Evolutionary conservation across 495 filamentous ascomycete genomes (phyloP).

Genomic region (Parmelia sp.): DNA sequence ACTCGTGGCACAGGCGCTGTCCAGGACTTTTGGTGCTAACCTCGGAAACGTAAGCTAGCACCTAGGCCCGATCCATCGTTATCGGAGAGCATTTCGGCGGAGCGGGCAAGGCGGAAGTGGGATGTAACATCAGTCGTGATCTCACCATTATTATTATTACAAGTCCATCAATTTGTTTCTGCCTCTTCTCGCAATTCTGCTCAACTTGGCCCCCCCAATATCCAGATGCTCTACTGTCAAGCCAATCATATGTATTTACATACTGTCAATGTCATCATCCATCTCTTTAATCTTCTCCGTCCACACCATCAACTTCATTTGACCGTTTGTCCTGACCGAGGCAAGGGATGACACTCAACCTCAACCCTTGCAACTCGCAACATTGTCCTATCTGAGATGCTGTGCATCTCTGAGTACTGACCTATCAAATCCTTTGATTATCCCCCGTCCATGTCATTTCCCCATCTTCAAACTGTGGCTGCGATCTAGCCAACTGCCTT

Average conservation of each 20-base stretch:
- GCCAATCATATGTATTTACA: background rate
- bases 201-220: too few relatives aligned
- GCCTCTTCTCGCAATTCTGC: too few relatives aligned
- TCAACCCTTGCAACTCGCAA: background rate
- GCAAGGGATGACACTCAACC: too few relatives aligned
- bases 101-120: too few relatives aligned
- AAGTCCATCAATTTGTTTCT: too few relatives aligned
- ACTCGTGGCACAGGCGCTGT: too few relatives aligned
- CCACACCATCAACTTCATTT: background rate
- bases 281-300: too few relatives aligned
- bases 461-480: slow-evolving; percentile 7
- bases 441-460: slow-evolving; percentile 16
- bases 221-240: background rate
- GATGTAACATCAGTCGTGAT: background rate
- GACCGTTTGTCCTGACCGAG: background rate
- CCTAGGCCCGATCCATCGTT: too few relatives aligned
- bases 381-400: slow-evolving; percentile 1
- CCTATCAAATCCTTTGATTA: slow-evolving; percentile 3
- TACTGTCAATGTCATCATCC: slow-evolving; percentile 1
- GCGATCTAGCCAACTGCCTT: background rate
- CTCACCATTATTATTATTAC: background rate
- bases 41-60: too few relatives aligned
- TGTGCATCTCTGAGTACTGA: background rate
- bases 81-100: too few relatives aligned
- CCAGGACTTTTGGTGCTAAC: too few relatives aligned